Evolutionary conservation across 441 rosid species (phyloP).

Genomic region (Euphorbia corollata): DNA sequence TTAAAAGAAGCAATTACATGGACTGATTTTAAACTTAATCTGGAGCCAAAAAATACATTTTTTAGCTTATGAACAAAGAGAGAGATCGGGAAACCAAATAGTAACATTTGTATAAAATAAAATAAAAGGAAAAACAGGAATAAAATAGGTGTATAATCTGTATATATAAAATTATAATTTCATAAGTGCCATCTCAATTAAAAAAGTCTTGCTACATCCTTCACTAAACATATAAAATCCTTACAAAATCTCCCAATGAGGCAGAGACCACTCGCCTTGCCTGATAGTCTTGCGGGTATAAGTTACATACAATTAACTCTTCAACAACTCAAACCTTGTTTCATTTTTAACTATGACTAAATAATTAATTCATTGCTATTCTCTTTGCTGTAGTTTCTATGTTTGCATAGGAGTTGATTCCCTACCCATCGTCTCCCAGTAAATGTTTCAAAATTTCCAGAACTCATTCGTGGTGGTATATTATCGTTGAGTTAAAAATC

Average conservation of each 20-base stretch:
- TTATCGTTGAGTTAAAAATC: conserved; percentile 16
- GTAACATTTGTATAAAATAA: no score
- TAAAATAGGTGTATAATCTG: no score
- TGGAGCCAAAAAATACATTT: no score
- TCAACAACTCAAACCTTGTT: not conserved
- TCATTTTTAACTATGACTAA: not conserved
- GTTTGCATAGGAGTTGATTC: not conserved
- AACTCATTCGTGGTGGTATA: no score
- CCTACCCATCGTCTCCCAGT: not conserved
- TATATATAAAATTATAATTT: no score
- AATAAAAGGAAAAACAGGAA: no score
- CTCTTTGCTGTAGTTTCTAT: not conserved
- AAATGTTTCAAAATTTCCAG: not conserved
- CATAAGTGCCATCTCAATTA: no score
- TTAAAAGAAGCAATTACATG: no score
- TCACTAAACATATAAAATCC: not conserved
- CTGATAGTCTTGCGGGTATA: conserved; percentile 1
- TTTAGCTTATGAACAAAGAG: no score
- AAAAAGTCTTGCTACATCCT: no score
- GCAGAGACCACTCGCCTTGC: not conserved
- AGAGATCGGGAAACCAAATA: no score
- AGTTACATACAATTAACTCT: not conserved
- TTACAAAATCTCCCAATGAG: not conserved
- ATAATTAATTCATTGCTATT: not conserved
- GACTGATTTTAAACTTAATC: no score